Percentiles rank a stretch among this genome's conserved stretches.
Evolutionary conservation across 257 asterid genomes (phyloP).

Genomic region (Solanum piurae): DNA sequence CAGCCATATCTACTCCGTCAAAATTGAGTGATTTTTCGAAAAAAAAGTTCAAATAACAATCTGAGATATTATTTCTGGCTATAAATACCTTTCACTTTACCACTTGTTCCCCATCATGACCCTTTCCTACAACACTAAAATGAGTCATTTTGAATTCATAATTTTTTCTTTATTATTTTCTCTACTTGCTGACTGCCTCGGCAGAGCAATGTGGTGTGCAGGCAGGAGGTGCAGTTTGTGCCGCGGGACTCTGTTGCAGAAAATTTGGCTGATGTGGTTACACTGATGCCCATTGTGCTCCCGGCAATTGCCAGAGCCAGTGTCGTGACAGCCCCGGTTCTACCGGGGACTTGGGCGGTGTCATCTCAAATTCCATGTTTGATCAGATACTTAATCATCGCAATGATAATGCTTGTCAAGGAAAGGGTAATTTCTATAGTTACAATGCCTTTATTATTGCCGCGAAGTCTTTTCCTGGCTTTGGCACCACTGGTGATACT

Average conservation of each 20-base stretch:
- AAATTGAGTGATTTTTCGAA: too few relatives aligned
- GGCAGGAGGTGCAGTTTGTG: not conserved
- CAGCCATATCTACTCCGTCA: too few relatives aligned
- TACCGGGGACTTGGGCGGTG: not conserved
- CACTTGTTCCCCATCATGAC: not conserved
- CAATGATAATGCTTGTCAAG: conserved; percentile 12
- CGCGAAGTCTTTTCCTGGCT: conserved; percentile 7
- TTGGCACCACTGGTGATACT: conserved; percentile 15
- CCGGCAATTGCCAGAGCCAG: not conserved
- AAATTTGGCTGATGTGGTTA: not conserved
- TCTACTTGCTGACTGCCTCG: not conserved
- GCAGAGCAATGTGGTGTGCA: not conserved
- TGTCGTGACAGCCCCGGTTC: not conserved
- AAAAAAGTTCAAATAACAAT: too few relatives aligned
- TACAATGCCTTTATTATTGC: conserved; percentile 21
- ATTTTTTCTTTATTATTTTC: not conserved
- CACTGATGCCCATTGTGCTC: not conserved
- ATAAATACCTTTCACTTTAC: not conserved
- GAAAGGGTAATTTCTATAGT: conserved; percentile 10
- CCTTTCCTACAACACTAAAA: not conserved
- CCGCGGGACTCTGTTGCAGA: not conserved
- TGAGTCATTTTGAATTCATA: not conserved
- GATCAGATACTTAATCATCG: conserved; percentile 11
- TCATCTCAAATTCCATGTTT: not conserved
- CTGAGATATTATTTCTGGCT: too few relatives aligned